These are phyloP conservation scores for Exophiala spinifera DNA, from an alignment of 2,329 filamentous ascomycete genomes.

Conservation along the genomic window DNA sequence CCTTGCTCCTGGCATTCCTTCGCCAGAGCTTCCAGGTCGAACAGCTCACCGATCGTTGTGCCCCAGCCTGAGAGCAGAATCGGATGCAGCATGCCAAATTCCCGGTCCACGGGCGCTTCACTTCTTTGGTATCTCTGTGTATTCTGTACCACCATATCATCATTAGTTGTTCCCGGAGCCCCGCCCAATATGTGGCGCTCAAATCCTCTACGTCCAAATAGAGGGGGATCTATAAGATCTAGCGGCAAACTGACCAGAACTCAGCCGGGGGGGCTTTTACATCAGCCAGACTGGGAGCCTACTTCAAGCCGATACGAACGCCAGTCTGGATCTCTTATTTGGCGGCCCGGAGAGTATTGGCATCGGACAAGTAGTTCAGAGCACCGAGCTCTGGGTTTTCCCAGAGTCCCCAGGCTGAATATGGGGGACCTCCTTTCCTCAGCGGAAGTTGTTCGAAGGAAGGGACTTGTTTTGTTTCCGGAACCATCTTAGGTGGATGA, in stretches of 20 bases:
- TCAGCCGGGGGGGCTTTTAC: background rate
- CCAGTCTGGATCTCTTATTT: constrained; percentile 41
- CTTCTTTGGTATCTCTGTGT: too few species aligned
- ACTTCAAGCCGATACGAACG: constrained; percentile 21
- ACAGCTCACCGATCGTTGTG: constrained; percentile 18
- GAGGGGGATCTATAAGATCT: constrained; percentile 36
- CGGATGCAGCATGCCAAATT: too few species aligned
- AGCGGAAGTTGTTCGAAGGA: background rate
- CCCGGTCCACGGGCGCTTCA: too few species aligned
- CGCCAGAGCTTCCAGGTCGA: constrained; percentile 40
- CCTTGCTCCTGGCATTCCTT: constrained; percentile 34
- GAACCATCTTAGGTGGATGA: background rate
- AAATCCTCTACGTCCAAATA: constrained; percentile 31
- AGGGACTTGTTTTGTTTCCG: background rate
- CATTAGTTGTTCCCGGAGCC: background rate
- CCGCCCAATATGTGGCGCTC: constrained; percentile 26
- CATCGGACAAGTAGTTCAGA: constrained; percentile 4
- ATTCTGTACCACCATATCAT: background rate
- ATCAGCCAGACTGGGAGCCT: background rate
- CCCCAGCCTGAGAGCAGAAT: constrained; percentile 25
- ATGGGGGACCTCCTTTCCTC: background rate
- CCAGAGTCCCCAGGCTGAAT: constrained; percentile 7
- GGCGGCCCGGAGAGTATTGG: background rate
- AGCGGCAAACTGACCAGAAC: constrained; percentile 30
- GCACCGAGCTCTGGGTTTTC: background rate